These are phyloP conservation scores for Salix udensis DNA, from an alignment of 345 rosid species.

Conservation along the genomic window DNA sequence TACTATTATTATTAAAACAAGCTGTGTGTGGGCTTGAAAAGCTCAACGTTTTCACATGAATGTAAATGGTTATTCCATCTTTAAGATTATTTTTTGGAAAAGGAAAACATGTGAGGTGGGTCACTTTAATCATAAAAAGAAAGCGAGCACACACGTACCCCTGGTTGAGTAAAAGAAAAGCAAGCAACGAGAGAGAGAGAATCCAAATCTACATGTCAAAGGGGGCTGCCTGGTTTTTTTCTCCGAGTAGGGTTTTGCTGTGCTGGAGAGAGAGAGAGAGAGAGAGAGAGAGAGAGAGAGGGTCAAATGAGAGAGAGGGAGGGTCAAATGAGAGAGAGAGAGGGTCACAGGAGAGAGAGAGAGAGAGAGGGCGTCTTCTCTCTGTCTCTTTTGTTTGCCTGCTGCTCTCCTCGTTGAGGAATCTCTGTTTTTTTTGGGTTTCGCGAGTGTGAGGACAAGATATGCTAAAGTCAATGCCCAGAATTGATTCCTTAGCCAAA, in stretches of 20 bases:
- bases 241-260: background rate
- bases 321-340: too few species aligned
- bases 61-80: too few species aligned
- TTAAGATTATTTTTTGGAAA: too few species aligned
- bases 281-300: too few species aligned
- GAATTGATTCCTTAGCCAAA: constrained; percentile 43
- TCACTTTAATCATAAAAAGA: constrained; percentile 37
- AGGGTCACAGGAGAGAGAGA: too few species aligned
- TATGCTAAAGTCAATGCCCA: constrained; percentile 52
- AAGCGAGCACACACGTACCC: constrained; percentile 35
- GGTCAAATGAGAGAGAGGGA: too few species aligned
- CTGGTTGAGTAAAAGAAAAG: constrained; percentile 25
- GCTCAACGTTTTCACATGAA: background rate
- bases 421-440: constrained; percentile 30
- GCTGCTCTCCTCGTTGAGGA: constrained; percentile 80
- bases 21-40: background rate
- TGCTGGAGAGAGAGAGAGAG: too few species aligned
- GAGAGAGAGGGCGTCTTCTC: too few species aligned
- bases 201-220: constrained; percentile 25
- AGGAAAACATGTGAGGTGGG: constrained; percentile 6
- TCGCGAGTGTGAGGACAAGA: too few species aligned
- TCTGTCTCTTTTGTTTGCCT: constrained; percentile 4
- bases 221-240: background rate
- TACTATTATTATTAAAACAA: too few species aligned
- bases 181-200: constrained; percentile 8